Evolutionary conservation across 495 filamentous ascomycete species (phyloP), one percentile per base, ranked within the genome.

Genomic region (Penicillium roqueforti): DNA sequence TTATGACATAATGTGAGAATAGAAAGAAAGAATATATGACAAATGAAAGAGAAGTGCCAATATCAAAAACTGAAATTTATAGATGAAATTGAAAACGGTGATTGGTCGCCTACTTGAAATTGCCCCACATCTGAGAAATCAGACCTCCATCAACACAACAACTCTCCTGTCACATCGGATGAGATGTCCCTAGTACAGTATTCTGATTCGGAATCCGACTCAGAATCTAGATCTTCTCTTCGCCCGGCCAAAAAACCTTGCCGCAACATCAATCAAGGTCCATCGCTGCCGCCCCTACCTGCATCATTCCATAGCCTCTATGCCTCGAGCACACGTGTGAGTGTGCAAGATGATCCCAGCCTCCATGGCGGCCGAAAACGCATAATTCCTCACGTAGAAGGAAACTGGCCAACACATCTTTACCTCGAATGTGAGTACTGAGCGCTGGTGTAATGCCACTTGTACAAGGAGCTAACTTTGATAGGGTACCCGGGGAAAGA

Each of bases 391-490:
- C 93, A 98, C 69, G 73, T 92, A 11, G 81, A 87, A 47, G 93
- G 93, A 20, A 88, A 88, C 71, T 98, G 93, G 93, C 88, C 93
- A 2, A 91, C 84, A 16, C 91, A 96, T 68, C 60, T 97, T 19
- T 98, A 95, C 68, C 76, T 97, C 51, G 92, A 97, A 76, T 98
- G 92, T 92, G 78, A 66, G 84, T 73, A n/a, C 51, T 3, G 18
- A 19, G 29, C 48, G 18, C 45, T 57, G 18, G 49, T 47, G 6
- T 22, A 51, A 7, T 41, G 20, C 29, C 20, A 18, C 43, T 44
- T 5, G 18, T 22, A 46, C 19, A 32, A 43, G 9, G 22, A 18
- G 49, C 49, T 76, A 73, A 68, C 75, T 56, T 55, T 55, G 56
- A 55, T 76, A 92, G 88, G 87, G 89, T 80, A 83, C 71, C 88